phyloP scores from a whole-genome alignment of 805 yeast genomes.

The Cyberlindnera maclurae region DNA sequence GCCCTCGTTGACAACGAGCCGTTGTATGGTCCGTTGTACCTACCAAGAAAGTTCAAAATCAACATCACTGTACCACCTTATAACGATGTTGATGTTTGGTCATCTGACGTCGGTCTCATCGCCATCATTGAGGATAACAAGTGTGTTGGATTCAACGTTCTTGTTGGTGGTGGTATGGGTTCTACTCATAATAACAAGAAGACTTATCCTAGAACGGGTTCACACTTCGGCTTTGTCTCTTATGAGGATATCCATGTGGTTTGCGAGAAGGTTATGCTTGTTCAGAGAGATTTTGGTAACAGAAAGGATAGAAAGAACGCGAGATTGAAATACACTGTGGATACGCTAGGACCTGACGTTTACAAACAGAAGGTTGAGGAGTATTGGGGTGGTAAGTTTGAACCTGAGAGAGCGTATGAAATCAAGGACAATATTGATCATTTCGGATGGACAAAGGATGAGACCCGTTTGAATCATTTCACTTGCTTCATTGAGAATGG shows the following conservation, averaged over 20 bases:
- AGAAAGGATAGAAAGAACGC: slow-evolving; percentile 96
- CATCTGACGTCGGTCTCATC: slow-evolving; percentile 88
- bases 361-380: slow-evolving; percentile 80
- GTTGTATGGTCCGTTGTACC: slow-evolving; percentile 73
- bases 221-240: slow-evolving; percentile 70
- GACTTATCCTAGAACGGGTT: slow-evolving; percentile 94
- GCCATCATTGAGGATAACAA: slow-evolving; percentile 66
- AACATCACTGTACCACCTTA: slow-evolving; percentile 93
- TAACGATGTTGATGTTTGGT: slow-evolving; percentile 95
- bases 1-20: slow-evolving; percentile 83
- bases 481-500: slow-evolving; percentile 95
- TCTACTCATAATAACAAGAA: slow-evolving; percentile 93
- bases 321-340: slow-evolving; percentile 92
- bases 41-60: slow-evolving; percentile 94
- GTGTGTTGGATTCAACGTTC: slow-evolving; percentile 75
- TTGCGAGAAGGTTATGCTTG: slow-evolving; percentile 87
- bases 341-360: slow-evolving; percentile 83
- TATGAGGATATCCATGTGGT: slow-evolving; percentile 65
- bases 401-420: slow-evolving; percentile 61
- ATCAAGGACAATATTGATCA: slow-evolving; percentile 84
- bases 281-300: slow-evolving; percentile 93
- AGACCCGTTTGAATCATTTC: slow-evolving; percentile 76
- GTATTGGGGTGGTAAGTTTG: slow-evolving; percentile 68
- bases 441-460: slow-evolving; percentile 92
- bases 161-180: slow-evolving; percentile 99